A percentile compares a stretch with the other conserved stretches of the same genome.
phyloP scores from a whole-genome alignment of 495 filamentous ascomycete species.

The Lasiosphaeris hirsuta region DNA sequence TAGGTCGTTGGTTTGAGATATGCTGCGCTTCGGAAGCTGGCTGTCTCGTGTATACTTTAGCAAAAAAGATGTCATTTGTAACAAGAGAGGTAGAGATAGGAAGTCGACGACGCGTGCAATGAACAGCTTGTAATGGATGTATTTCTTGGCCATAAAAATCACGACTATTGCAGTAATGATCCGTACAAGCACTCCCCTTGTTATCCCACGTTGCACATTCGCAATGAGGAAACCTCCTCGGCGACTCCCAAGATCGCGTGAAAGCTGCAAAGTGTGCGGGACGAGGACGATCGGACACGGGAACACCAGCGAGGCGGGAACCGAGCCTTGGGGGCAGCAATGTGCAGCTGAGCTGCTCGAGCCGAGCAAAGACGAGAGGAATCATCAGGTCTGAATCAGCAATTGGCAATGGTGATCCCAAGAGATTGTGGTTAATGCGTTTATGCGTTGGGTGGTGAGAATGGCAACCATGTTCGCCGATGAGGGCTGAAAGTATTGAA shows the following conservation, averaged over 20 bases:
- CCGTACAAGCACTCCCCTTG: no score
- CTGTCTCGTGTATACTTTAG: conserved; percentile 17
- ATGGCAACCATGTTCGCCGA: background rate
- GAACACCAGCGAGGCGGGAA: conserved; percentile 20
- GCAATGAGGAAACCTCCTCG: background rate
- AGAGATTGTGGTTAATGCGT: conserved; percentile 36
- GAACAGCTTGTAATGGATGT: background rate
- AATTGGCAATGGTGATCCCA: conserved; percentile 15
- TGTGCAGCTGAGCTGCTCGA: conserved; percentile 8
- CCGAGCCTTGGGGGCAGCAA: conserved; percentile 8
- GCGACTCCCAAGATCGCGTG: conserved; percentile 5
- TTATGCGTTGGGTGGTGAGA: conserved; percentile 23
- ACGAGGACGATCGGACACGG: conserved; percentile 27
- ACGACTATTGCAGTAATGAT: no score
- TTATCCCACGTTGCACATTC: background rate
- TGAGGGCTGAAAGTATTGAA: conserved; percentile 1
- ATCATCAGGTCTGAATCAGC: conserved; percentile 29
- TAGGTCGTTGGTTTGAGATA: background rate
- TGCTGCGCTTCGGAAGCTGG: conserved; percentile 4
- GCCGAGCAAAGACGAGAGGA: conserved; percentile 2
- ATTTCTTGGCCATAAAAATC: background rate
- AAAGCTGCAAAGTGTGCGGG: conserved; percentile 8
- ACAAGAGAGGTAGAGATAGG: conserved; percentile 3
- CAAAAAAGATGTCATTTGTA: conserved; percentile 16
- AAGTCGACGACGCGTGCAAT: background rate